Evolutionary conservation across 805 yeast genomes (phyloP).

Genomic region (Starmera dryadoides): DNA sequence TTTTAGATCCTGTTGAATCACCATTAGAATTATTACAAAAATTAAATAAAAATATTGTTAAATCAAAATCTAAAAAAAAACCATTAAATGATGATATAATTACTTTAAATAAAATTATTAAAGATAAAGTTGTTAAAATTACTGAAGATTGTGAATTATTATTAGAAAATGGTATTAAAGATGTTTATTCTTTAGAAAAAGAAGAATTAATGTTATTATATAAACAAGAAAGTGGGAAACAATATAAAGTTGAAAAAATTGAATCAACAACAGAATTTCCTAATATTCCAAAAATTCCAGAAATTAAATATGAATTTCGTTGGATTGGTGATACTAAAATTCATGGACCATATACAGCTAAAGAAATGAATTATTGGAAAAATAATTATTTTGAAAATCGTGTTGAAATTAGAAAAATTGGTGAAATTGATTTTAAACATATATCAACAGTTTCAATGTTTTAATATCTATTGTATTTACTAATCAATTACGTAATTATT

Average conservation of each 20-base stretch:
- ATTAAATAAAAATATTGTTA: conserved; percentile 20
- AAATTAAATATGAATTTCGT: conserved; percentile 38
- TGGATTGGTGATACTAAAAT: conserved; percentile 37
- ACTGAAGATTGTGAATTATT: conserved; percentile 45
- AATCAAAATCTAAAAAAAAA: conserved; percentile 12
- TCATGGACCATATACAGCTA: conserved; percentile 42
- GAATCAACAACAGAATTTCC: conserved; percentile 18
- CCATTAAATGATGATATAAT: conserved; percentile 9
- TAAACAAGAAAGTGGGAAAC: conserved; percentile 34
- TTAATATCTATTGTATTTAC: neutral
- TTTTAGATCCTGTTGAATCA: conserved; percentile 51
- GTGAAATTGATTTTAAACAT: conserved; percentile 9
- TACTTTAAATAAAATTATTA: conserved; percentile 13
- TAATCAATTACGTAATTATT: too few species aligned
- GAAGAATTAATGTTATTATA: conserved; percentile 48
- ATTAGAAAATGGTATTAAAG: conserved; percentile 30
- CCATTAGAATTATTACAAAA: conserved; percentile 48
- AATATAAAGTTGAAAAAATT: conserved; percentile 14
- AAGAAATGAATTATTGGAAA: conserved; percentile 46
- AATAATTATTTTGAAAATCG: conserved; percentile 37
- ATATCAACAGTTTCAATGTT: conserved; percentile 1
- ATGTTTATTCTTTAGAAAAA: conserved; percentile 44
- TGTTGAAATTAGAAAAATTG: conserved; percentile 31
- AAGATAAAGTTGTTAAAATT: conserved; percentile 26
- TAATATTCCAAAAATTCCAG: conserved; percentile 14